Base-by-base conservation (phyloP, 495 filamentous ascomycete species). In the Penicillium argentinense region DNA sequence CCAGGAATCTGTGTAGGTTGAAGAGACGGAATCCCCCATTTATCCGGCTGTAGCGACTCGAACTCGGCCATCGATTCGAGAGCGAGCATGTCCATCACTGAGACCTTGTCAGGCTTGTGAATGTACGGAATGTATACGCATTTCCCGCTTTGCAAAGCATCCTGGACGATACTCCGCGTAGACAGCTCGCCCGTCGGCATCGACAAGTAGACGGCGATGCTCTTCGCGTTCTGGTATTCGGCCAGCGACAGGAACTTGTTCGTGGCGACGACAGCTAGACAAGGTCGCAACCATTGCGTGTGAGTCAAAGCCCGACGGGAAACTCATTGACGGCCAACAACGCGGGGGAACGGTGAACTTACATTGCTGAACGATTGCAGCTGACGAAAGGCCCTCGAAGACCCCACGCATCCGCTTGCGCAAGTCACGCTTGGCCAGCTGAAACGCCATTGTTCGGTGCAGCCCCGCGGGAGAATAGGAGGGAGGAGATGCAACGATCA, bases 21-120 rank as follows among this genome's bases (percentile, higher is more conserved):
- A 42, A 93, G 77, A 19, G 85, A 87, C 3, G 93, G 93, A 48
- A 98, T 98, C 6, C 91, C 93, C 93, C 93, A 98, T 50, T 71
- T 78, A 61, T 98, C 95, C 18, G 74, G 78, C 44, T 83, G 66
- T 23, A 97, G 71, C 7, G 79, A 75, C 51, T 86, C 80, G 64
- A 87, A 97, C 59, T 97, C 93, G 12, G 72, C 67, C 32, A 85
- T 62, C 19, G 83, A 85, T 39, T 73, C 68, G 47, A 98, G 72
- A 39, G 83, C 81, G 2, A 97, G 77, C 93, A 98, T 97, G 54
- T 97, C 89, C 91, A 98, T 97, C 14, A 88, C 74, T 17, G 80
- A 83, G 2, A 73, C 67, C 37, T 68, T 68, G 19, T 78, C 71
- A 12, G 79, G 68, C 38, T 74, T 81, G 65, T 93, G 81, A 39